phyloP scores from a whole-genome alignment of 108 stramenopile genomes.

The Nitzschia palea region DNA sequence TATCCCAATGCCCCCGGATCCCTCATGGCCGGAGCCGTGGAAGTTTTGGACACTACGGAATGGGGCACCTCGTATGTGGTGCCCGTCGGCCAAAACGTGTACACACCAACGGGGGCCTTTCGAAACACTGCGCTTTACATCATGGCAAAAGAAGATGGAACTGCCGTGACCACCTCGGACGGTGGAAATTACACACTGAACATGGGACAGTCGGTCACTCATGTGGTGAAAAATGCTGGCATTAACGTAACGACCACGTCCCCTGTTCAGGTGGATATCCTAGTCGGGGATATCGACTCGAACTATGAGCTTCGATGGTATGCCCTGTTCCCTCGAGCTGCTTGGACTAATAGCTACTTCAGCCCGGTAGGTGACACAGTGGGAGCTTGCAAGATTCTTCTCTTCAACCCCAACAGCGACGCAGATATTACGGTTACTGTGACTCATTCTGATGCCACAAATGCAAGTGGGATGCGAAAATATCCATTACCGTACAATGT shows the following conservation, averaged over 20 bases:
- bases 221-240: neutral
- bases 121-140: neutral
- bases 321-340: slow-evolving; percentile 5
- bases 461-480: no score
- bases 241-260: neutral
- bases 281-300: neutral
- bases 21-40: slow-evolving; percentile 32
- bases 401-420: slow-evolving; percentile 7
- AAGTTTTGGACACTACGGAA: slow-evolving; percentile 6
- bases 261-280: slow-evolving; percentile 29
- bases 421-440: no score
- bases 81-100: slow-evolving; percentile 7
- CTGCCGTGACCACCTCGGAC: neutral
- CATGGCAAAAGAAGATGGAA: slow-evolving; percentile 2
- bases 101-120: neutral
- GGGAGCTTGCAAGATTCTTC: neutral
- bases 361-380: slow-evolving; percentile 22
- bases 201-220: neutral
- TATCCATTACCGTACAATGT: neutral
- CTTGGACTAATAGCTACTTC: slow-evolving; percentile 16
- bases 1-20: slow-evolving; percentile 25
- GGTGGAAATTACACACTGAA: neutral
- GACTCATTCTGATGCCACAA: no score
- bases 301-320: slow-evolving; percentile 35
- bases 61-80: slow-evolving; percentile 20